A percentile compares a stretch with the other conserved stretches of the same genome.
phyloP scores from a whole-genome alignment of 2,329 filamentous ascomycete genomes.

The Aspergillus vadensis region DNA sequence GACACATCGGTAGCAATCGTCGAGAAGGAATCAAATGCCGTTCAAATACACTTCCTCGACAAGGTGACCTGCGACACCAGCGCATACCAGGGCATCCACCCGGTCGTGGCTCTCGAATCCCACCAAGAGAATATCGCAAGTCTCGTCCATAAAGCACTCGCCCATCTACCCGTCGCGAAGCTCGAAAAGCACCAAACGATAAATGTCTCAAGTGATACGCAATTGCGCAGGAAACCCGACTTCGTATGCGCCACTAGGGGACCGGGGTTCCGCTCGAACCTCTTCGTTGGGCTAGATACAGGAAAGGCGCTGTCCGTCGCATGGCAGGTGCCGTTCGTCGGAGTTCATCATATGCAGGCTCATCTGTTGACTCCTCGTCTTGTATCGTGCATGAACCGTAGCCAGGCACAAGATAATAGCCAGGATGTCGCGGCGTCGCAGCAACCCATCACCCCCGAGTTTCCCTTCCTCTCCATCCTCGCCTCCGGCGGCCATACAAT shows the following conservation, averaged over 20 bases:
- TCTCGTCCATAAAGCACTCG: slow-evolving; percentile 67
- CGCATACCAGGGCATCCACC: slow-evolving; percentile 75
- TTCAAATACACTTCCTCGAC: slow-evolving; percentile 73
- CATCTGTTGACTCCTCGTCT: slow-evolving; percentile 88
- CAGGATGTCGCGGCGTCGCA: slow-evolving; percentile 8
- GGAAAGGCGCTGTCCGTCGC: slow-evolving; percentile 86
- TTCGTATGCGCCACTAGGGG: slow-evolving; percentile 88
- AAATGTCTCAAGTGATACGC: slow-evolving; percentile 24
- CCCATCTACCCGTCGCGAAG: slow-evolving; percentile 51
- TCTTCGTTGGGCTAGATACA: slow-evolving; percentile 75
- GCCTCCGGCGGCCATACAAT: slow-evolving; percentile 92
- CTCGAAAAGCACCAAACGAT: slow-evolving; percentile 17
- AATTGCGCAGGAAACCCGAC: slow-evolving; percentile 62
- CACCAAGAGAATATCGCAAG: slow-evolving; percentile 71
- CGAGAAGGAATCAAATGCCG: slow-evolving; percentile 53
- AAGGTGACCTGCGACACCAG: slow-evolving; percentile 81
- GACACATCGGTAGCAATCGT: slow-evolving; percentile 89
- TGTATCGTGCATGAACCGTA: slow-evolving; percentile 60
- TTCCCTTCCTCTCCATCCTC: slow-evolving; percentile 85
- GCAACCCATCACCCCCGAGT: slow-evolving; percentile 52
- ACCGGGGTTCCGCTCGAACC: slow-evolving; percentile 80
- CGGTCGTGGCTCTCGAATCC: slow-evolving; percentile 70
- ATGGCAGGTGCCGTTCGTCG: slow-evolving; percentile 80
- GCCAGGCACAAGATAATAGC: slow-evolving; percentile 11
- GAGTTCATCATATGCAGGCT: slow-evolving; percentile 96